Evolutionary conservation across 768 basidiomycete species (phyloP), one percentile per base, ranked within the genome.

Genomic region (Asterophora lycoperdoides): DNA sequence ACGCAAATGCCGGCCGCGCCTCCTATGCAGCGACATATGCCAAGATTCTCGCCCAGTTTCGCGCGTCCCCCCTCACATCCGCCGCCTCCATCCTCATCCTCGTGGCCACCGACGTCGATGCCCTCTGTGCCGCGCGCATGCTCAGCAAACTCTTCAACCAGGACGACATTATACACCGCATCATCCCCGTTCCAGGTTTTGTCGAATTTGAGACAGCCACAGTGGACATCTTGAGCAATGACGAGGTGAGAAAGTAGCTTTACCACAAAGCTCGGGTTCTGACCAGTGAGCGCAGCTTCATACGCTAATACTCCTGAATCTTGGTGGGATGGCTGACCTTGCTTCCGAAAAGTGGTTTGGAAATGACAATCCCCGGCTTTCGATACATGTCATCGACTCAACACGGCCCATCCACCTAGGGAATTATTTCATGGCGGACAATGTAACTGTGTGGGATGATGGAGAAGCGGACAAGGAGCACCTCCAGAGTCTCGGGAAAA

Each of bases 361-460:
- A 42, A 80, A 81, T 33, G 86, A 89, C 58, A 65, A 72, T 41
- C 57, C 71, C 4, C 70, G 73, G 18, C 73, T 91, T 46, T 82
- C 77, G 2, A 78, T 97, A 35, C 96, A 99, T 70, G 84, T 98
- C 58, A 89, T 99, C 68, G 96, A 99, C 68, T 92, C 95, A 3
- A 81, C 84, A 15, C 80, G 96, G 44, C 96, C 96, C 14, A 82
- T 89, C 61, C 93, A 93, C 66, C 72, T 98, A 60, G 75, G 83
- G 36, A 96, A 85, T 70, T 69, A 97, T 17, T 98, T 95, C 64
- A 81, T 78, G 41, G 76, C 73, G 36, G 83, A 83, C 19, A 76
- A 80, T 56, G 79, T 79, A 44, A 79, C 77, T 10, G 82, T 98
- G 0, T 99, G 96, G 96, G 92, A 93, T 54, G 93, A 95, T 59